These are phyloP conservation scores for Claviceps cyperi DNA, from an alignment of 2,329 filamentous ascomycete genomes.

Conservation along the genomic window DNA sequence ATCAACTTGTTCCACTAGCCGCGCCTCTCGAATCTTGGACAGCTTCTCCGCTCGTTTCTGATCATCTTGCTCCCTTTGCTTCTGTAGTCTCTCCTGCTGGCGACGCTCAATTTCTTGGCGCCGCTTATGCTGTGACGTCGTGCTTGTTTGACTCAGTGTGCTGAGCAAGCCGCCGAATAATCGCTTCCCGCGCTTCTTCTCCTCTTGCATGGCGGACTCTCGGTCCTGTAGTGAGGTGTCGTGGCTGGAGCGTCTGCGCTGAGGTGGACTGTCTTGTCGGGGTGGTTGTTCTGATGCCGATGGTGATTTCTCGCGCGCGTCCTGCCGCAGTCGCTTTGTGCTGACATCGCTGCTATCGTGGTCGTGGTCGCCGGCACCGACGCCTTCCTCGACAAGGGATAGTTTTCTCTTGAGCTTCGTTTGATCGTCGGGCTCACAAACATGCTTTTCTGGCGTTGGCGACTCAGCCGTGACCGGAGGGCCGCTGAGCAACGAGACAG, in stretches of 20 bases:
- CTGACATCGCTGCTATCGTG: slow-evolving; percentile 11
- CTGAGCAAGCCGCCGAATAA: slow-evolving; percentile 73
- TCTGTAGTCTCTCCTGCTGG: slow-evolving; percentile 61
- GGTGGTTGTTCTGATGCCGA: not conserved
- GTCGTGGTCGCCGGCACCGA: slow-evolving; percentile 6
- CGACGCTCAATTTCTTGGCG: slow-evolving; percentile 70
- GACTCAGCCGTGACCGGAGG: not conserved
- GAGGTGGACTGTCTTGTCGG: not conserved
- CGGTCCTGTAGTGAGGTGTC: slow-evolving; percentile 8
- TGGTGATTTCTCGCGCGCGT: slow-evolving; percentile 8
- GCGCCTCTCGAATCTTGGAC: slow-evolving; percentile 43
- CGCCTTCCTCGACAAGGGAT: slow-evolving; percentile 6
- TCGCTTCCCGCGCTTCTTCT: slow-evolving; percentile 71
- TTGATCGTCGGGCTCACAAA: not conserved
- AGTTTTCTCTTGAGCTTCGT: slow-evolving; percentile 17
- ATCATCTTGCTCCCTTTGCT: slow-evolving; percentile 58
- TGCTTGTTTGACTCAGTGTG: slow-evolving; percentile 60
- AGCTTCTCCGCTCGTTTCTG: slow-evolving; percentile 50
- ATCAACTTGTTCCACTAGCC: slow-evolving; percentile 54
- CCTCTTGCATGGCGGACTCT: slow-evolving; percentile 38
- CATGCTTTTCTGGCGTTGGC: not conserved
- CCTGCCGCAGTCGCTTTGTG: slow-evolving; percentile 8
- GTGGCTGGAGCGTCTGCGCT: slow-evolving; percentile 3
- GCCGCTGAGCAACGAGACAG: not conserved
- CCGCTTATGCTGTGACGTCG: slow-evolving; percentile 48